These are phyloP conservation scores for Fusarium papillatum DNA, from an alignment of 2,329 filamentous ascomycete genomes.

Conservation along the genomic window DNA sequence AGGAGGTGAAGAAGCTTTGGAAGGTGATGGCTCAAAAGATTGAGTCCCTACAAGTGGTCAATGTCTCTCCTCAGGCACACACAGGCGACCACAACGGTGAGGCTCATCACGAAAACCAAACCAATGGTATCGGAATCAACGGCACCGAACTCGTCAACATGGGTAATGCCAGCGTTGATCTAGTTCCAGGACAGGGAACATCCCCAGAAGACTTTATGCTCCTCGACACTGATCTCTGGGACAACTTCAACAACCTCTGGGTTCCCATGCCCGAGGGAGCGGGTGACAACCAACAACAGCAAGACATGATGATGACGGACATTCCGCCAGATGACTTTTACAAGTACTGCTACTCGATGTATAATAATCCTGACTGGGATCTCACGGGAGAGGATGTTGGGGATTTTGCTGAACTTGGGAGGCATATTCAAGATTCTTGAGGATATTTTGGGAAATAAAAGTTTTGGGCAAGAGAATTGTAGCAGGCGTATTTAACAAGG, in stretches of 20 bases:
- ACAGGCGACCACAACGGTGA: slow-evolving; percentile 6
- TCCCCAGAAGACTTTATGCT: slow-evolving; percentile 38
- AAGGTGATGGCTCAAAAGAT: slow-evolving; percentile 44
- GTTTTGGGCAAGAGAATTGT: neutral
- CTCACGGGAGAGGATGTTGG: slow-evolving; percentile 45
- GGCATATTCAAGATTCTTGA: slow-evolving; percentile 44
- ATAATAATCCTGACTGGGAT: slow-evolving; percentile 45
- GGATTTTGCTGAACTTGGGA: slow-evolving; percentile 44
- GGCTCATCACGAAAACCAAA: neutral
- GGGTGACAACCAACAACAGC: slow-evolving; percentile 31
- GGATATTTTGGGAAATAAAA: slow-evolving; percentile 6
- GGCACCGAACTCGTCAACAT: neutral
- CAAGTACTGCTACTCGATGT: slow-evolving; percentile 46
- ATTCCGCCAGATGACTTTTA: slow-evolving; percentile 43
- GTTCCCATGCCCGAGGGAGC: slow-evolving; percentile 32
- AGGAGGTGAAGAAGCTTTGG: slow-evolving; percentile 42
- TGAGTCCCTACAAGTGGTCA: slow-evolving; percentile 40
- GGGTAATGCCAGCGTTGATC: neutral
- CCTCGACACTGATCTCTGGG: slow-evolving; percentile 43
- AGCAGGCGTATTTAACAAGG: neutral
- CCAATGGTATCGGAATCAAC: neutral
- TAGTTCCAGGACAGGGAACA: slow-evolving; percentile 14
- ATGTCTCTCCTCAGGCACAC: slow-evolving; percentile 36
- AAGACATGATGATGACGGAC: slow-evolving; percentile 42
- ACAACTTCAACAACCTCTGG: slow-evolving; percentile 45